Percentiles rank a stretch among this genome's conserved stretches.
phyloP scores from a whole-genome alignment of 768 basidiomycete species.

The Boletus patriciae region DNA sequence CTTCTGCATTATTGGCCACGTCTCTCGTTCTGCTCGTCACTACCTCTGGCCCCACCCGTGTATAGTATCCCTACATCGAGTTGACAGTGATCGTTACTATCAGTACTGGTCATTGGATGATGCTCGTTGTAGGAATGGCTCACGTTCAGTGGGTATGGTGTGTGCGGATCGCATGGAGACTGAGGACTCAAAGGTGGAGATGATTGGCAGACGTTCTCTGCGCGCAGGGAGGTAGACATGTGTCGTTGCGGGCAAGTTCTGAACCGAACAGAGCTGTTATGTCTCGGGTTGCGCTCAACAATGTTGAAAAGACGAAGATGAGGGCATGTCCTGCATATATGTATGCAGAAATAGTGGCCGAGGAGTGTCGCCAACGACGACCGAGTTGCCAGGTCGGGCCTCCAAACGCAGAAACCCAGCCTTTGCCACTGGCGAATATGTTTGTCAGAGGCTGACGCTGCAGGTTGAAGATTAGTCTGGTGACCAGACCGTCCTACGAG shows the following conservation, averaged over 20 bases:
- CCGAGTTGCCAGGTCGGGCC: too few relatives aligned
- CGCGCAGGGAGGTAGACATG: background rate
- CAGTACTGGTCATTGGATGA: background rate
- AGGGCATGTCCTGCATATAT: background rate
- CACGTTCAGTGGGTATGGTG: background rate
- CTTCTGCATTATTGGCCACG: background rate
- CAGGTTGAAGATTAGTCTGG: background rate
- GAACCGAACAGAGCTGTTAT: background rate
- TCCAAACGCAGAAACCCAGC: too few relatives aligned
- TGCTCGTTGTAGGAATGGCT: background rate
- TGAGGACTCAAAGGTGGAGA: background rate
- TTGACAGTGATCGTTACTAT: background rate
- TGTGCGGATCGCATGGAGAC: background rate
- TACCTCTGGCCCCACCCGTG: background rate
- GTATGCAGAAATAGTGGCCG: background rate
- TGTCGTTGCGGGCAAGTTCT: background rate
- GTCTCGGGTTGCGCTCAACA: too few relatives aligned
- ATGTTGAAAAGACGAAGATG: background rate
- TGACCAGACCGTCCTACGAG: too few relatives aligned
- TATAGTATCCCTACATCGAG: background rate
- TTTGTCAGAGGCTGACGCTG: background rate
- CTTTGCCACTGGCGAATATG: too few relatives aligned
- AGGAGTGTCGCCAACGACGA: background rate
- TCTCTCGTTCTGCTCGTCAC: background rate
- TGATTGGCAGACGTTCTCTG: background rate